These are phyloP conservation scores for Trichomonas gallinae DNA, from an alignment of 208 protist genomes.

Conservation along the genomic window DNA sequence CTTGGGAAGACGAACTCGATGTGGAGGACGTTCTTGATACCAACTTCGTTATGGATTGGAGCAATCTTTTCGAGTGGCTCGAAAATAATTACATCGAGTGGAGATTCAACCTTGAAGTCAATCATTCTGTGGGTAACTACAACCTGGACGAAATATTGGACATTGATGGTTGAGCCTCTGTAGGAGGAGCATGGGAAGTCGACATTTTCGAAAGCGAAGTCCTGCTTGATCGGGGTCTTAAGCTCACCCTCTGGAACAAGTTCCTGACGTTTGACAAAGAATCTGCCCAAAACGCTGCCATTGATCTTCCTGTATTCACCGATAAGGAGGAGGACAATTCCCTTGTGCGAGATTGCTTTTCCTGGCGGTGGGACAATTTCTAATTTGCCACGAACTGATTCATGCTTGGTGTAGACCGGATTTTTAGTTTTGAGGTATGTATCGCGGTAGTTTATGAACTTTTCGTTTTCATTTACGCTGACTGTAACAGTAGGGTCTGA, in stretches of 20 bases:
- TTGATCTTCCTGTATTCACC: neutral
- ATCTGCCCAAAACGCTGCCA: neutral
- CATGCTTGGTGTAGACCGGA: neutral
- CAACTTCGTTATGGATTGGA: neutral
- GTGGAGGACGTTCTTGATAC: neutral
- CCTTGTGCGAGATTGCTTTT: neutral
- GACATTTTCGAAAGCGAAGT: neutral
- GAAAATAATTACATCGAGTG: neutral
- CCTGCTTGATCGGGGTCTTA: neutral
- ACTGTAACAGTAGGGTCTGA: neutral
- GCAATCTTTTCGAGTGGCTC: no score
- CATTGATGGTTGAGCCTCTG: neutral
- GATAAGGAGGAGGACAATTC: neutral
- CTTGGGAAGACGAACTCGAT: conserved; percentile 16
- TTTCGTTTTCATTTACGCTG: neutral
- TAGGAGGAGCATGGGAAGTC: neutral
- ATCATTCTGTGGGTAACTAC: neutral
- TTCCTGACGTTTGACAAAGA: neutral
- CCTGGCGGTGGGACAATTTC: neutral
- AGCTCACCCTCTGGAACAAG: neutral
- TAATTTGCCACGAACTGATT: neutral
- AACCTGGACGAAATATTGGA: neutral
- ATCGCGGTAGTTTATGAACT: neutral
- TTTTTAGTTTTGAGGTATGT: no score
- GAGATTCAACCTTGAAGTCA: neutral